These are phyloP conservation scores for Pseudevernia furfuracea DNA, from an alignment of 495 filamentous ascomycete genomes.

Conservation along the genomic window DNA sequence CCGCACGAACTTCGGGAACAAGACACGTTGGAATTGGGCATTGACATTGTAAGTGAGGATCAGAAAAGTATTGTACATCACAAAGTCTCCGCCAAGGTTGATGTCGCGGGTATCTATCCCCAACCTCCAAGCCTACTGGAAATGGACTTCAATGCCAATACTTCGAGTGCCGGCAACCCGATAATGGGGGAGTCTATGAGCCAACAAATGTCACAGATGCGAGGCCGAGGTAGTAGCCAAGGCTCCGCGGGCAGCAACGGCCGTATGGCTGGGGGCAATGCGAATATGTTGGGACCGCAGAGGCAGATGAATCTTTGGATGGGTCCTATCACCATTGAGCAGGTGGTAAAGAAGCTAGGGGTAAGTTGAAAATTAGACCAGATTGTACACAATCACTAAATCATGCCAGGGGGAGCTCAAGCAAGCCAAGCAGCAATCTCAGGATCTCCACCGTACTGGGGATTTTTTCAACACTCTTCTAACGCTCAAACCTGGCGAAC, in stretches of 20 bases:
- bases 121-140: constrained; percentile 65
- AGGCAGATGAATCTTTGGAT: constrained; percentile 73
- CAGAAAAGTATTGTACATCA: constrained; percentile 97
- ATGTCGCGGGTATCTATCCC: constrained; percentile 76
- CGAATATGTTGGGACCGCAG: constrained; percentile 54
- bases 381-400: not conserved
- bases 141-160: constrained; percentile 81
- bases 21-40: constrained; percentile 87
- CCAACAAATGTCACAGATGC: constrained; percentile 50
- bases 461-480: constrained; percentile 72
- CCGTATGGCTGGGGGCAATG: constrained; percentile 46
- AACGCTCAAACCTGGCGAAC: constrained; percentile 63
- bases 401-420: constrained; percentile 69
- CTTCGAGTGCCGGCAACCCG: constrained; percentile 58
- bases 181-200: constrained; percentile 57
- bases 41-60: constrained; percentile 97
- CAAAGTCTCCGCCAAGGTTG: constrained; percentile 92
- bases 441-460: constrained; percentile 72
- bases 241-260: constrained; percentile 55
- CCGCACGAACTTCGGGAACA: constrained; percentile 82
- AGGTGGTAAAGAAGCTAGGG: constrained; percentile 86
- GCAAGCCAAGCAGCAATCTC: constrained; percentile 74
- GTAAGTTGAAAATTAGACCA: constrained; percentile 46
- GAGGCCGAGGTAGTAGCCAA: constrained; percentile 67
- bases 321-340: constrained; percentile 82